Evolutionary conservation across 2,329 filamentous ascomycete genomes (phyloP).

Genomic region (Sporothrix dimorphospora): DNA sequence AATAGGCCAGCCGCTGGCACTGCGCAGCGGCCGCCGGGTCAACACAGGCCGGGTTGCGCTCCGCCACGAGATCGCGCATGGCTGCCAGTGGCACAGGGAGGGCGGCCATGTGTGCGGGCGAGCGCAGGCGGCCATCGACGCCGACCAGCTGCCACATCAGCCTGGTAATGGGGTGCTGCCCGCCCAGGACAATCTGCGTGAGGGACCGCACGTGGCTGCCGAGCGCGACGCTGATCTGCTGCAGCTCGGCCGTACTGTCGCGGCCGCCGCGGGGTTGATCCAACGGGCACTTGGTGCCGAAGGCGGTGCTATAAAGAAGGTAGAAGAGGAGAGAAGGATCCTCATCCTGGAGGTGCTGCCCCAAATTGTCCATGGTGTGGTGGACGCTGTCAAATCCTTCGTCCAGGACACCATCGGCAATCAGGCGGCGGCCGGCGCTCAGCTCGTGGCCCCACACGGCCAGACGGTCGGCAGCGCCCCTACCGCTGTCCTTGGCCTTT

Average conservation of each 20-base stretch:
- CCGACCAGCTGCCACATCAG: constrained; percentile 27
- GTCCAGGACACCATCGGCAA: constrained; percentile 31
- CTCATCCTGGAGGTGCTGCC: constrained; percentile 35
- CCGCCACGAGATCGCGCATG: constrained; percentile 27
- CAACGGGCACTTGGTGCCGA: constrained; percentile 5
- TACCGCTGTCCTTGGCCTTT: neutral
- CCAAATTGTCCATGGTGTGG: constrained; percentile 36
- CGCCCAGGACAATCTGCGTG: constrained; percentile 30
- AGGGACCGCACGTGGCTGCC: constrained; percentile 29
- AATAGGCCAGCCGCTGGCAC: constrained; percentile 14
- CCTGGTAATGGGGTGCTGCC: constrained; percentile 23
- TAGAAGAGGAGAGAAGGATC: constrained; percentile 37
- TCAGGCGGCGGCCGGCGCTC: constrained; percentile 33
- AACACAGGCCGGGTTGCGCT: constrained; percentile 9
- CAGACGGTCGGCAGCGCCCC: constrained; percentile 31
- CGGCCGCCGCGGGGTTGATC: neutral
- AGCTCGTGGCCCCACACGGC: constrained; percentile 35
- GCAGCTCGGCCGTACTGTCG: constrained; percentile 21
- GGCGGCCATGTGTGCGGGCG: constrained; percentile 23
- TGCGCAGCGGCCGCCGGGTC: neutral
- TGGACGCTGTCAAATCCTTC: constrained; percentile 35
- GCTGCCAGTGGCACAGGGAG: constrained; percentile 26
- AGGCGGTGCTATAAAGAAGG: constrained; percentile 31
- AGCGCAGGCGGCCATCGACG: constrained; percentile 16
- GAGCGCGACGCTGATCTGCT: constrained; percentile 22